Evolutionary conservation across 306 rosid species (phyloP).

Genomic region (Hippophae gyantsensis): DNA sequence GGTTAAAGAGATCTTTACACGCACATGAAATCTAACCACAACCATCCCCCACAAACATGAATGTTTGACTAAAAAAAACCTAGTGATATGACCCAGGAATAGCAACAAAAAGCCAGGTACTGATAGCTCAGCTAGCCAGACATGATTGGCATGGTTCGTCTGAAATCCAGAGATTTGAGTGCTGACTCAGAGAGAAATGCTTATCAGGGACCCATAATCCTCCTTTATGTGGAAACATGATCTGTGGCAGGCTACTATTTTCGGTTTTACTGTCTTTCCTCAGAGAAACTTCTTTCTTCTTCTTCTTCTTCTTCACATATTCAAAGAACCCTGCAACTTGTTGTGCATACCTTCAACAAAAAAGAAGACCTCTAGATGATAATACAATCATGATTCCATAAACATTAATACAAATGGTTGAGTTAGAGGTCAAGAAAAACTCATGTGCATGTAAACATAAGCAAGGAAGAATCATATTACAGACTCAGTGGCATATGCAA

Average conservation of each 20-base stretch:
- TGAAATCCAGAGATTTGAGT: constrained; percentile 53
- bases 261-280: constrained; percentile 33
- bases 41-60: constrained; percentile 12
- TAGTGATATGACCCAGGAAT: background rate
- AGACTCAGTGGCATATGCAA: too few relatives aligned
- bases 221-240: constrained; percentile 50
- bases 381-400: too few relatives aligned
- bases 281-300: constrained; percentile 38
- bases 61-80: background rate
- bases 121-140: constrained; percentile 30
- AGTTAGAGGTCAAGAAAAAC: too few relatives aligned
- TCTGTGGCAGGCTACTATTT: constrained; percentile 37
- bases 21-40: constrained; percentile 26
- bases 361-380: background rate
- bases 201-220: constrained; percentile 67
- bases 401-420: too few relatives aligned
- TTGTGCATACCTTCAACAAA: constrained; percentile 73
- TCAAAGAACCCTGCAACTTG: constrained; percentile 92
- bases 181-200: constrained; percentile 58
- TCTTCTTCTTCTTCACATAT: constrained; percentile 68
- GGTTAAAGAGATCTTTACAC: constrained; percentile 37
- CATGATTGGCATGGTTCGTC: constrained; percentile 58
- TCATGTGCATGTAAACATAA: too few relatives aligned
- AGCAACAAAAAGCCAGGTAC: background rate
- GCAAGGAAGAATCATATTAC: too few relatives aligned